A percentile compares a stretch with the other conserved stretches of the same genome.
phyloP scores from a whole-genome alignment of 129 eudicot genomes.

The Heracleum sosnowskyi region DNA sequence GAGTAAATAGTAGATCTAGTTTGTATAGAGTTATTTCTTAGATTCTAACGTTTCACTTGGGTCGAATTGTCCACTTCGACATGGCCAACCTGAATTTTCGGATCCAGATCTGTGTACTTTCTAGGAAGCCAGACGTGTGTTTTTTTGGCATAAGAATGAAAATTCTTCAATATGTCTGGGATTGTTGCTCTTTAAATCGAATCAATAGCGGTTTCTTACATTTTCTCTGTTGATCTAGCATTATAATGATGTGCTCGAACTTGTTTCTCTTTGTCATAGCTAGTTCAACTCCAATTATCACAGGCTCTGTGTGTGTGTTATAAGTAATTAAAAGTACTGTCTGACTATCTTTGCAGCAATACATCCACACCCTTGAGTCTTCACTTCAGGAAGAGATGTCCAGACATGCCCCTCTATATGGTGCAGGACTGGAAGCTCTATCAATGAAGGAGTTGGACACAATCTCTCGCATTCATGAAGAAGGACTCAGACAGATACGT shows the following conservation, averaged over 20 bases:
- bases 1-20: not conserved
- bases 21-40: not conserved
- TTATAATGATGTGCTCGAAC: not conserved
- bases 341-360: slow-evolving; percentile 55
- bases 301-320: not conserved
- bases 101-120: not conserved
- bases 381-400: slow-evolving; percentile 95
- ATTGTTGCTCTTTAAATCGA: not conserved
- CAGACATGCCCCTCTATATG: slow-evolving; percentile 88
- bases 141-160: not conserved
- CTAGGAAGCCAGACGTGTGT: not conserved
- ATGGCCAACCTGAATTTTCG: not conserved
- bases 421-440: slow-evolving; percentile 76
- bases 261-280: not conserved
- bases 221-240: not conserved
- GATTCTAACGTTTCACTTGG: not conserved
- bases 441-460: slow-evolving; percentile 95
- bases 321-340: not conserved
- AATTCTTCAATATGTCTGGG: not conserved
- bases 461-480: slow-evolving; percentile 82
- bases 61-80: not conserved
- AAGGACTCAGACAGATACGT: slow-evolving; percentile 81
- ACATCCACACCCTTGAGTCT: slow-evolving; percentile 66
- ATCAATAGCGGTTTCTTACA: not conserved
- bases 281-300: not conserved